These are phyloP conservation scores for Sporisorium exsertum DNA, from an alignment of 1,284 basidiomycete species.

Conservation along the genomic window DNA sequence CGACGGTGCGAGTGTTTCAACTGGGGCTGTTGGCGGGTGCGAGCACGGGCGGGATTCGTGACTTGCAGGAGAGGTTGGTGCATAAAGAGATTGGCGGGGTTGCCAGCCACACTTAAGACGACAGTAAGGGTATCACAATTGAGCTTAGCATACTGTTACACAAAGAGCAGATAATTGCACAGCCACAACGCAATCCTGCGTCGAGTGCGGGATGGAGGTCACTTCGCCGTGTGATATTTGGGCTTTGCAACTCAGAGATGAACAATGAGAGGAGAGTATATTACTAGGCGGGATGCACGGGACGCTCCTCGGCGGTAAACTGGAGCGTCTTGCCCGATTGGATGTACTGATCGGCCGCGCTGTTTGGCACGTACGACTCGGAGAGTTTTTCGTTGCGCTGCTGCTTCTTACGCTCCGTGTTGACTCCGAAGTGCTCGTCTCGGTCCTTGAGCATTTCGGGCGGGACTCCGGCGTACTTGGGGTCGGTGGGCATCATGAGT, in stretches of 20 bases:
- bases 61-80: slow-evolving; percentile 38
- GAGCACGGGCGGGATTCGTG: slow-evolving; percentile 40
- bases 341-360: slow-evolving; percentile 37
- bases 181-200: too few relatives aligned
- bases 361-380: slow-evolving; percentile 16
- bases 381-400: slow-evolving; percentile 27
- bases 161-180: too few relatives aligned
- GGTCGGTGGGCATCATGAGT: slow-evolving; percentile 49
- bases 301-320: slow-evolving; percentile 21
- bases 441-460: slow-evolving; percentile 15
- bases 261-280: background rate
- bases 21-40: slow-evolving; percentile 44
- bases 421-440: slow-evolving; percentile 28
- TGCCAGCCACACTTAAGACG: slow-evolving; percentile 38
- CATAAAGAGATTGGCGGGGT: slow-evolving; percentile 43
- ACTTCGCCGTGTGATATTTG: too few relatives aligned
- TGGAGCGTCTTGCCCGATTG: slow-evolving; percentile 26
- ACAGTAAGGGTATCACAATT: too few relatives aligned
- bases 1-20: slow-evolving; percentile 34
- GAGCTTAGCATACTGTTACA: too few relatives aligned
- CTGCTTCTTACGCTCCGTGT: slow-evolving; percentile 32
- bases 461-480: slow-evolving; percentile 17
- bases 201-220: too few relatives aligned
- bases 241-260: too few relatives aligned
- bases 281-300: slow-evolving; percentile 13